Evolutionary conservation across 2,329 filamentous ascomycete genomes (phyloP), one percentile per base, ranked within the genome.

Genomic region (Lachnum nothofagi): DNA sequence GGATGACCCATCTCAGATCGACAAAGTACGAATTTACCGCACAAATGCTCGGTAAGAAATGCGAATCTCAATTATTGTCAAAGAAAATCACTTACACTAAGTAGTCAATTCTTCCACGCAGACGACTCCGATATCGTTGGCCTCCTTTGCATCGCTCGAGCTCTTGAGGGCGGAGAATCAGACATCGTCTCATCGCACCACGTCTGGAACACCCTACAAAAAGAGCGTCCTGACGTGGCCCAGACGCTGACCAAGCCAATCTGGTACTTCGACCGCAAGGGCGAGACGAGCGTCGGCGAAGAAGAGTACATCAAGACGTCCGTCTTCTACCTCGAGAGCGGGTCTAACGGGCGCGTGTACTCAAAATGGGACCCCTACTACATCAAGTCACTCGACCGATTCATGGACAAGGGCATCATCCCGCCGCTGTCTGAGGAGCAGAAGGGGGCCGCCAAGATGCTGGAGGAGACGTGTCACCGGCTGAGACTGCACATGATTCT

Each of bases 191-290:
- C 82, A 52, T 78, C 83, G 16, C 89, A 95, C 66, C 72, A 83
- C 58, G 86, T 94, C 33, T 95, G 86, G 80, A 95, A 95, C 68
- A 77, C 77, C 31, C 74, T 95, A 29, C 86, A 89, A 64, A 68
- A 68, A 33, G 81, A 91, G 64, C 76, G 87, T 20, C 88, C 88
- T 0, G 88, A 91, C 61, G 84, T 94, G 1, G 84, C 88, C 0
- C 80, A 86, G 65, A 76, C 83, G 5, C 73, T 95, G 45, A 85
- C 86, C 1, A 71, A 83, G 65, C 88, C 89, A 0, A 80, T 89
- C 55, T 95, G 89, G 89, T 93, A 94, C 71, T 91, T 94, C 66
- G 89, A 95, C 68, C 84, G 89, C 46, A 95, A 95, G 72, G 89
- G 89, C 9, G 89, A 95, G 72, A 81, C 79, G 1, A 86, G 82